These are phyloP conservation scores for Fusarium sterilihyphosum DNA, from an alignment of 2,329 filamentous ascomycete species.

Conservation along the genomic window DNA sequence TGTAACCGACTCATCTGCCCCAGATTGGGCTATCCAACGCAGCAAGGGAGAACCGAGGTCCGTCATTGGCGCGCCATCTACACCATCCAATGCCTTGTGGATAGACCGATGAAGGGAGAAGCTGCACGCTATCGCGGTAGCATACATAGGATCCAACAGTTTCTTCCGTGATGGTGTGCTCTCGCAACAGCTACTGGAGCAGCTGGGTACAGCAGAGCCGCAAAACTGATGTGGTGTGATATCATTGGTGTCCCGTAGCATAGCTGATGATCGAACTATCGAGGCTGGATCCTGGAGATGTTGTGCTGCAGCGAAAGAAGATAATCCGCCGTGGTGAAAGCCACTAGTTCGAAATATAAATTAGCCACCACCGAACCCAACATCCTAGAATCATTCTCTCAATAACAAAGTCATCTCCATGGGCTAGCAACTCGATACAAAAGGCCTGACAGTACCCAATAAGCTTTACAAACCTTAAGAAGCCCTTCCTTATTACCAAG, in stretches of 20 bases:
- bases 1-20: conserved; percentile 35
- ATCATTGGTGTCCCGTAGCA: conserved; percentile 40
- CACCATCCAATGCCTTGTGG: conserved; percentile 3
- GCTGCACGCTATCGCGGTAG: conserved; percentile 13
- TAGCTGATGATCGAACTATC: conserved; percentile 27
- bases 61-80: conserved; percentile 36
- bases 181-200: conserved; percentile 8
- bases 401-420: background rate
- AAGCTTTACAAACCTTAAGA: background rate
- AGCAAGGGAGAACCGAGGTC: conserved; percentile 21
- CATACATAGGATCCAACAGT: conserved; percentile 15
- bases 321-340: conserved; percentile 2
- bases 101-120: conserved; percentile 16
- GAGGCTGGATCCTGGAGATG: conserved; percentile 13
- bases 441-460: background rate
- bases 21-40: conserved; percentile 19
- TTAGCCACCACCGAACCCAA: background rate
- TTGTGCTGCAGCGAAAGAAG: conserved; percentile 8
- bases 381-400: background rate
- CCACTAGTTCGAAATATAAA: conserved; percentile 28
- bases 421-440: background rate
- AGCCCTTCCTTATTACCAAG: background rate
- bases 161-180: conserved; percentile 36
- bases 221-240: conserved; percentile 42
- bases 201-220: conserved; percentile 33